Evolutionary conservation across 2,329 filamentous ascomycete genomes (phyloP).

Genomic region (Ilyonectria destructans): DNA sequence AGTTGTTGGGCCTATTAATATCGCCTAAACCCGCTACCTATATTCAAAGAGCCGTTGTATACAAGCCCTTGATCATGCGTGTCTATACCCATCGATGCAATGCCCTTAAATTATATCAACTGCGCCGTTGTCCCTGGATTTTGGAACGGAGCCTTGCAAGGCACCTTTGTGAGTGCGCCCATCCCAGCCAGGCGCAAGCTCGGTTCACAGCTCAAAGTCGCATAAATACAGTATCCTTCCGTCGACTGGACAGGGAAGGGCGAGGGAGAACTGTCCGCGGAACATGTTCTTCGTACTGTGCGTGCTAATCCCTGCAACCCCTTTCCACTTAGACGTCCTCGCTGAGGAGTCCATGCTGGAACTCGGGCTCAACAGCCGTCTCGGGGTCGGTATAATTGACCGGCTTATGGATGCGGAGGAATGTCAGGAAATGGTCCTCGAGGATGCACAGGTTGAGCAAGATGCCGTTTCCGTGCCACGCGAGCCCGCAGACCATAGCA

Average conservation of each 20-base stretch:
- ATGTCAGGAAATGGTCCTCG: constrained; percentile 79
- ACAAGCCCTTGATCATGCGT: constrained; percentile 21
- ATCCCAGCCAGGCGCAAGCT: constrained; percentile 13
- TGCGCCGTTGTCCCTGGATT: constrained; percentile 21
- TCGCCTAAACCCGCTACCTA: constrained; percentile 13
- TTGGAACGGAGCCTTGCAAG: constrained; percentile 6
- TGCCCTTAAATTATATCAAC: constrained; percentile 13
- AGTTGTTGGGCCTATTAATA: constrained; percentile 11
- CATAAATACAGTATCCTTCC: neutral
- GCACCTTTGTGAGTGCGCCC: constrained; percentile 8
- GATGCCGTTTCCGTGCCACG: constrained; percentile 71
- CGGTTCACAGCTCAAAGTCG: constrained; percentile 11
- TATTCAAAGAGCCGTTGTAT: constrained; percentile 31
- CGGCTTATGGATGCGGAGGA: constrained; percentile 78
- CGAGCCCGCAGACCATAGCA: constrained; percentile 74
- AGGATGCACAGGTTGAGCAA: constrained; percentile 76
- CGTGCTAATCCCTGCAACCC: constrained; percentile 26
- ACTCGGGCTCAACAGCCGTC: constrained; percentile 55
- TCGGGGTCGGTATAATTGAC: constrained; percentile 58
- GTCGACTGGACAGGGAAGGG: constrained; percentile 3
- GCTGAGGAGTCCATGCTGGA: constrained; percentile 45
- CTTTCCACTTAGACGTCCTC: constrained; percentile 41
- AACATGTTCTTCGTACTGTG: constrained; percentile 24
- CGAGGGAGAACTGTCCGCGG: constrained; percentile 5
- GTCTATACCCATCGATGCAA: constrained; percentile 31